phyloP scores from a whole-genome alignment of 2,329 filamentous ascomycete species.

The Beauveria varroae region DNA sequence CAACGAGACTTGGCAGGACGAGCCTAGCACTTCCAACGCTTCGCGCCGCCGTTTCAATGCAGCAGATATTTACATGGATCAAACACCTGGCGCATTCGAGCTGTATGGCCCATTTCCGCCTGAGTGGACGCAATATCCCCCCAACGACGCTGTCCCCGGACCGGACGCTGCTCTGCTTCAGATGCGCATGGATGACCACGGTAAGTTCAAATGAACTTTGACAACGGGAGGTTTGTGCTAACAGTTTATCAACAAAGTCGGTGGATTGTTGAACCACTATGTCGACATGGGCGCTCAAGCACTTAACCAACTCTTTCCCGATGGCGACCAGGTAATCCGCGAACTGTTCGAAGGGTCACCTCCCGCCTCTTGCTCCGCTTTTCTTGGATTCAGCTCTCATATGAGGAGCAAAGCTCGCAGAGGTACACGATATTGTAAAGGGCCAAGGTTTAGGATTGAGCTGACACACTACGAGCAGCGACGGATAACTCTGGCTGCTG shows the following conservation, averaged over 20 bases:
- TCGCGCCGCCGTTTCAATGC: not conserved
- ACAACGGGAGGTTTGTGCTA: not conserved
- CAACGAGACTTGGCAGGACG: not conserved
- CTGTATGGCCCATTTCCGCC: not conserved
- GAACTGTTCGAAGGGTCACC: not conserved
- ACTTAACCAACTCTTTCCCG: not conserved
- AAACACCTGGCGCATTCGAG: not conserved
- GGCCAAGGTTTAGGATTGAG: not conserved
- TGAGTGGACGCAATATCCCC: not conserved
- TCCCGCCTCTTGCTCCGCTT: not conserved
- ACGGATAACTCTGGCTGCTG: not conserved
- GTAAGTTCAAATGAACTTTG: not conserved
- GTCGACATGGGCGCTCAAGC: not conserved
- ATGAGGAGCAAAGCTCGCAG: not conserved
- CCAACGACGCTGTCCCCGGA: not conserved
- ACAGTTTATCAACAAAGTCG: not conserved
- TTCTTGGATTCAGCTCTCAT: not conserved
- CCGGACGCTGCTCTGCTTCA: not conserved
- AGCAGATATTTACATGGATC: not conserved
- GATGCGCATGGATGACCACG: not conserved
- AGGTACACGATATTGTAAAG: not conserved
- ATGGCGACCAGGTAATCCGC: not conserved
- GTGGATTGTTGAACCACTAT: not conserved
- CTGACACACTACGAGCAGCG: not conserved
- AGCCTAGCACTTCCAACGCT: too few relatives aligned